These are phyloP conservation scores for Nemania bipapillata DNA, from an alignment of 2,329 filamentous ascomycete genomes.

Conservation along the genomic window DNA sequence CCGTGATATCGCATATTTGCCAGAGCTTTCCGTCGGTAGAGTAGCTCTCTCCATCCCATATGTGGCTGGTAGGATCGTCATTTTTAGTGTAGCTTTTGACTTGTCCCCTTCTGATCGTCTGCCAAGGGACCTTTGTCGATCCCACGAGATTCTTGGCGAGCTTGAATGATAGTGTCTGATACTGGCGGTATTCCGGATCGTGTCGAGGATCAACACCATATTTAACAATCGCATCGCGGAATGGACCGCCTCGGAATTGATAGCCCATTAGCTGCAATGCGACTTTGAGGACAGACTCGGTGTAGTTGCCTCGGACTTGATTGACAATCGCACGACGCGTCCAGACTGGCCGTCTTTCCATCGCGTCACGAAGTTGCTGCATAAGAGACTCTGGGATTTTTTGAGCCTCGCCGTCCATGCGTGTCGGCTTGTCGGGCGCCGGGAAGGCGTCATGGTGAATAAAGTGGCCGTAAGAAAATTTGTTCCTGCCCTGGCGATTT, in stretches of 20 bases:
- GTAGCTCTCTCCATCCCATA: constrained; percentile 83
- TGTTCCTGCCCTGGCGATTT: constrained; percentile 67
- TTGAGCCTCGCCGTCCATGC: constrained; percentile 64
- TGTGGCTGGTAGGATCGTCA: constrained; percentile 67
- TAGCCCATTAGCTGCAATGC: constrained; percentile 88
- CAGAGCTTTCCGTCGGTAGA: constrained; percentile 87
- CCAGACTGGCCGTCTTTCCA: constrained; percentile 83
- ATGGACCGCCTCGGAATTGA: constrained; percentile 91
- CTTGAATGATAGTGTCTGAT: constrained; percentile 91
- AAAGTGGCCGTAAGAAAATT: constrained; percentile 67
- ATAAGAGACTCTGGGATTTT: constrained; percentile 72
- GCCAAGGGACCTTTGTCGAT: constrained; percentile 61
- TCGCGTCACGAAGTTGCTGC: constrained; percentile 69
- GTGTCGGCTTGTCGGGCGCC: constrained; percentile 69
- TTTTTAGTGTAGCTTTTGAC: constrained; percentile 54
- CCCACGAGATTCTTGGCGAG: constrained; percentile 65
- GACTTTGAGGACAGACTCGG: constrained; percentile 72
- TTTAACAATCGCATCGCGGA: constrained; percentile 85
- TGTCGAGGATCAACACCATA: constrained; percentile 87
- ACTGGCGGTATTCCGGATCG: constrained; percentile 79
- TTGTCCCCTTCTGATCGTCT: constrained; percentile 59
- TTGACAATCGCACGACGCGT: constrained; percentile 86
- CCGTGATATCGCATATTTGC: constrained; percentile 92
- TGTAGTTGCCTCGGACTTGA: constrained; percentile 65
- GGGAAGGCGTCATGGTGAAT: constrained; percentile 71